Evolutionary conservation across 768 basidiomycete genomes (phyloP), one percentile per base, ranked within the genome.

Genomic region (Tulasnella sp.): DNA sequence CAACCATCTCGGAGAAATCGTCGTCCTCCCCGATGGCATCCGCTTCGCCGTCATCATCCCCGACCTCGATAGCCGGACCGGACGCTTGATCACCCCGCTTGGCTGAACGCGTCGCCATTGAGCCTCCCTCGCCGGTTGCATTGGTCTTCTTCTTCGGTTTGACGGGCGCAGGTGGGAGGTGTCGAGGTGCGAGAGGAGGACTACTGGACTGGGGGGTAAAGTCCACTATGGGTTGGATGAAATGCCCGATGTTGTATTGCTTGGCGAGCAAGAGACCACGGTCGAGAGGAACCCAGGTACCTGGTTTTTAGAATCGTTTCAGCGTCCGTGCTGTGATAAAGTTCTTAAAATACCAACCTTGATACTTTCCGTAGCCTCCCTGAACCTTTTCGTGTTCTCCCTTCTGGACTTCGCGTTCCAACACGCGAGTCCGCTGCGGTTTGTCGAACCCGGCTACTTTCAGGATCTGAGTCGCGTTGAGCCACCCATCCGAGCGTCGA

Each of bases 361-460:
- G 98, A 85, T 99, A 99, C 87, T 99, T 99, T 83, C 98, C 98
- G 86, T 99, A 99, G 2, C 98, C 98, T 34, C 98, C 98, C 86
- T 99, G 98, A 0, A 99, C 97, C 86, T 99, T 99, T 87, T 99
- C 97, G 86, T 99, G 98, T 83, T 96, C 95, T 40, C 97, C 98
- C 85, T 99, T 99, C 86, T 99, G 98, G 9, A 99, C 93, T 87
- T 99, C 98, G 83, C 98, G 91, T 86, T 99, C 98, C 69, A 99
- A 90, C 22, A 99, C 97, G 78, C 98, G 92, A 81, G 98, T 99
- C 75, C 98, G 89, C 85, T 99, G 98, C 1, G 98, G 98, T 86
- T 99, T 99, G 88, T 99, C 98, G 83, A 99, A 99, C 14, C 97
- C 98, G 41, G 97, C 98, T 83, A 99, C 97, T 86, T 99, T 99